These are phyloP conservation scores for Aspergillus chevalieri DNA, from an alignment of 2,329 filamentous ascomycete species.

Conservation along the genomic window DNA sequence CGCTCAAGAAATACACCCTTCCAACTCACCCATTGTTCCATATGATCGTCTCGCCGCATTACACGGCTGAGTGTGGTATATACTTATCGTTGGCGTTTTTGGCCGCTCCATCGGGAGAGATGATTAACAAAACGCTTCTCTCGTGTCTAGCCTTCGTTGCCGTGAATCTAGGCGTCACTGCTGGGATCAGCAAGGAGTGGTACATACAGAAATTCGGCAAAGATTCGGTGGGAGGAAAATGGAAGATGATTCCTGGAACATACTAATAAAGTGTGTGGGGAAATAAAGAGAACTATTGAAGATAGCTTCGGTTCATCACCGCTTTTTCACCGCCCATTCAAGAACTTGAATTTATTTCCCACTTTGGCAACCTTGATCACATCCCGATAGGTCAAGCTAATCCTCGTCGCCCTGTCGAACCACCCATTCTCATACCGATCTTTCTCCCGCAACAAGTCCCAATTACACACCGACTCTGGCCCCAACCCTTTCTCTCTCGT, in stretches of 20 bases:
- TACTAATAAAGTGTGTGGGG: slow-evolving; percentile 19
- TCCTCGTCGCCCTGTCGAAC: slow-evolving; percentile 46
- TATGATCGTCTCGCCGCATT: slow-evolving; percentile 76
- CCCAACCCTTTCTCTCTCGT: slow-evolving; percentile 60
- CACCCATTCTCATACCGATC: slow-evolving; percentile 33
- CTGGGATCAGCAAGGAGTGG: slow-evolving; percentile 71
- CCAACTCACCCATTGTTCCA: slow-evolving; percentile 68
- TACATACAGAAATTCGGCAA: slow-evolving; percentile 69
- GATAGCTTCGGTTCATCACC: slow-evolving; percentile 9
- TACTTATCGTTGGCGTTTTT: slow-evolving; percentile 72
- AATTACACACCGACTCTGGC: slow-evolving; percentile 49
- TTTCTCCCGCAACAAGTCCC: slow-evolving; percentile 47
- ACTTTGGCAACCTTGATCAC: slow-evolving; percentile 74
- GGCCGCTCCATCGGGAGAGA: slow-evolving; percentile 60
- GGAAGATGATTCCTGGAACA: slow-evolving; percentile 65
- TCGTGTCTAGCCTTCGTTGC: slow-evolving; percentile 66
- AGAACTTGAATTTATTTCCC: slow-evolving; percentile 59
- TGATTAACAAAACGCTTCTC: slow-evolving; percentile 67
- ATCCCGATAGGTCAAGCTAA: slow-evolving; percentile 68
- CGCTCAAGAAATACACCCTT: slow-evolving; percentile 74
- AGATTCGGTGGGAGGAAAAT: slow-evolving; percentile 56
- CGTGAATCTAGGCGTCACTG: slow-evolving; percentile 76
- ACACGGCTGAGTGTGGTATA: slow-evolving; percentile 78
- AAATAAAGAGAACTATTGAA: not conserved
- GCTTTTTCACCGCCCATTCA: slow-evolving; percentile 24